Conservation (phyloP, 176 grass and related monocot genomes). For the Poa pratensis region DNA sequence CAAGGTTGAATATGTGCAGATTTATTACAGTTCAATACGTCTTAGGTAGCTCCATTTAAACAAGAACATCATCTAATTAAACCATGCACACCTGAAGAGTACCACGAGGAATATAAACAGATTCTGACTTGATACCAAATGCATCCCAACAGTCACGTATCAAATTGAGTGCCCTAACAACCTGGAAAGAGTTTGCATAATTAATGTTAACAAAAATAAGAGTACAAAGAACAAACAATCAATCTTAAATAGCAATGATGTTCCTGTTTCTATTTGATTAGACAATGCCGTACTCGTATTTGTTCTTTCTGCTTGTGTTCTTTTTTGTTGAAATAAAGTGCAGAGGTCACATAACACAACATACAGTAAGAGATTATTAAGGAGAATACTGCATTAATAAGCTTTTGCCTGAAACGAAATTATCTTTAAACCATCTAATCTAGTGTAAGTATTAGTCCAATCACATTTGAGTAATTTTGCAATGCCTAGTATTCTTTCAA, state of each 20-base stretch:
- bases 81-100: constrained; percentile 84
- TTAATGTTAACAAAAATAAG: constrained; percentile 41
- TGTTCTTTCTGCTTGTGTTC: background rate
- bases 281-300: background rate
- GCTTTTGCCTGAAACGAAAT: background rate
- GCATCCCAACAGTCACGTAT: constrained; percentile 78
- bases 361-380: constrained; percentile 5
- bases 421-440: background rate
- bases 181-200: constrained; percentile 62
- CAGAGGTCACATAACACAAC: background rate
- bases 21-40: constrained; percentile 12
- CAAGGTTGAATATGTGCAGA: constrained; percentile 7
- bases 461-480: background rate
- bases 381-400: background rate
- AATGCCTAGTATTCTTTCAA: constrained; percentile 27
- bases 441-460: constrained; percentile 7
- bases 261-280: background rate
- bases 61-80: constrained; percentile 16
- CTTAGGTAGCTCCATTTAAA: background rate
- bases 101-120: constrained; percentile 91
- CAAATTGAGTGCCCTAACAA: constrained; percentile 89
- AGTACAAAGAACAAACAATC: background rate
- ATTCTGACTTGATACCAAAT: constrained; percentile 84
- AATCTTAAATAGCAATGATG: constrained; percentile 7
- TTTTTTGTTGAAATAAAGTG: background rate